Evolutionary conservation across 2,329 filamentous ascomycete genomes (phyloP), one percentile per base, ranked within the genome.

Genomic region (Botrytis medusae): DNA sequence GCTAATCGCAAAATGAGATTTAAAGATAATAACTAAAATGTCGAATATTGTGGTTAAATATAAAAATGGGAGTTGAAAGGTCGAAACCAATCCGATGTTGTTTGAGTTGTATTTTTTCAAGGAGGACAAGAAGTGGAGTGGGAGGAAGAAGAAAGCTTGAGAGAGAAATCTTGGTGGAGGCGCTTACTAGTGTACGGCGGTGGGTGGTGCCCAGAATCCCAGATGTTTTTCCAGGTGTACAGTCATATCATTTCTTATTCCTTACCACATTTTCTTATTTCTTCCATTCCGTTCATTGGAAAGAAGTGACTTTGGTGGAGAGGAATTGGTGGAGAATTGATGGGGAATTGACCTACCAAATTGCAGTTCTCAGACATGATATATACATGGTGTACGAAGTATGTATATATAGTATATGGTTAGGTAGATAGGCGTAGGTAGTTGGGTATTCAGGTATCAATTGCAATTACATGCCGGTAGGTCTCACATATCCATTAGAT

Each of bases 71-170:
- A 34, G 42, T 48, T 72, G 70, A 68, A 68, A 68, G 70, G 70
- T 72, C 70, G 62, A 72, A 72, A 60, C 70, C 70, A 69, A 69
- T 68, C 62, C 48, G 62, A 40, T 68, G 42, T 46, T 40, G 22
- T 68, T 68, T 65, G 34, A 40, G 61, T n/a, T 37, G 40, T 32
- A 57, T n/a, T 37, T 57, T 59, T 59, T 68, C 40, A 60, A 60
- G 51, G 37, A 60, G 67, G 51, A 60, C 64, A 46, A 61, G 70
- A 72, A 57, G 46, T 59, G 42, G 44, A 46, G 62, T 25, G 34
- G 40, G 29, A 42, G 60, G 62, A 32, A 42, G 62, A 46, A 32
- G 62, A 46, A 32, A 44, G 60, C 22, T 62, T 62, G 60, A 62
- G n/a, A 62, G 34, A 62, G 60, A 62, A 62, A 62, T 42, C 25